A percentile compares a stretch with the other conserved stretches of the same genome.
These are phyloP conservation scores for Rhodotorula sp. DNA, from an alignment of 1,284 basidiomycete species.

Conservation along the genomic window DNA sequence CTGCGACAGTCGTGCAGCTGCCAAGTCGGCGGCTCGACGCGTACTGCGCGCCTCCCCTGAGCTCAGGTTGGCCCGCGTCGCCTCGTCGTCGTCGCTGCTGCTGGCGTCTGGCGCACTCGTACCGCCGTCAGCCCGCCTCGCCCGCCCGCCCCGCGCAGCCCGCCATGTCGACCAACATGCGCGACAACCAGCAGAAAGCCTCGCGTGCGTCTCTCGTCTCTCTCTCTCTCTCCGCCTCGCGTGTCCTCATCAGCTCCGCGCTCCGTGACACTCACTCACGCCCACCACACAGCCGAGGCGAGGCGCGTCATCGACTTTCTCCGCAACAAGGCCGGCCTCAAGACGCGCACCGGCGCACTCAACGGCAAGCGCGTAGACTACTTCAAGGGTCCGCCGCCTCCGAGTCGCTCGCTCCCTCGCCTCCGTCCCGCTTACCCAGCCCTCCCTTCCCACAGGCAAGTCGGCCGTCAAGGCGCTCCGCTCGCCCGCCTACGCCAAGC, in stretches of 20 bases:
- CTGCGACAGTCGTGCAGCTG: too few species aligned
- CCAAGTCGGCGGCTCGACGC: not conserved
- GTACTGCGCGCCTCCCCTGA: not conserved
- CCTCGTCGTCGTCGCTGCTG: not conserved
- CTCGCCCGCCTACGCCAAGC: conserved; percentile 85
- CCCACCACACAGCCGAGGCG: conserved; percentile 32
- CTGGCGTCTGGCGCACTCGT: not conserved
- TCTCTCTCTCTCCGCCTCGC: not conserved
- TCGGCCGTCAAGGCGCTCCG: conserved; percentile 86
- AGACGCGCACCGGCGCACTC: conserved; percentile 82
- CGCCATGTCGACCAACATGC: conserved; percentile 14
- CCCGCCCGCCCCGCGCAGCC: not conserved
- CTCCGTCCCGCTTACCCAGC: conserved; percentile 5
- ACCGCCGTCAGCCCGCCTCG: not conserved
- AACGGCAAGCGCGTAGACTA: conserved; percentile 96
- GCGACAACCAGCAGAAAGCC: conserved; percentile 35
- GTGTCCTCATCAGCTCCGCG: not conserved
- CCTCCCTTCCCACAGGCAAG: conserved; percentile 63
- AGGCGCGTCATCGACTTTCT: conserved; percentile 79
- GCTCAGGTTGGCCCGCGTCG: not conserved
- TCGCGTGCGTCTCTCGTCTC: conserved; percentile 15
- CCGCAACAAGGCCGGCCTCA: conserved; percentile 80
- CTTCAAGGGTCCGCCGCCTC: conserved; percentile 79
- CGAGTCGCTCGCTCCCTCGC: conserved; percentile 1
- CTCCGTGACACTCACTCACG: not conserved